Percentiles rank a stretch among this genome's conserved stretches.
Conservation (phyloP, 1,284 basidiomycete genomes). For the Rhodofomes roseus region DNA sequence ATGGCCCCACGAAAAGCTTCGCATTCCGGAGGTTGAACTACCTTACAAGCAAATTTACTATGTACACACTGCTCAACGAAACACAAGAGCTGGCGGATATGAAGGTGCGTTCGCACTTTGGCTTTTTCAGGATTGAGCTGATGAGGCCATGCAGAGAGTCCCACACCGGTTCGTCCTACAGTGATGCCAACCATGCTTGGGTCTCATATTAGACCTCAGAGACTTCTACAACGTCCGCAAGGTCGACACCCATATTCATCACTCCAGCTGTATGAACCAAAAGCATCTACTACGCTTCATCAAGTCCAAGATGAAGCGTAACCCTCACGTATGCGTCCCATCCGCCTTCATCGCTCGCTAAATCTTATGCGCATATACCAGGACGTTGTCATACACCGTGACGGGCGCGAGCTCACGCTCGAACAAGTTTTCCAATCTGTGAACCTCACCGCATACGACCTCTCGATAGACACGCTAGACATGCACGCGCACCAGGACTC, state of each 20-base stretch:
- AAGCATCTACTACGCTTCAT: constrained; percentile 99
- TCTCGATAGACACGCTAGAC: constrained; percentile 98
- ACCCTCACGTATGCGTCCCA: constrained; percentile 50
- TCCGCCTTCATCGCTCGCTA: background rate
- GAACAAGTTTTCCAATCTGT: constrained; percentile 95
- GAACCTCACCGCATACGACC: constrained; percentile 93
- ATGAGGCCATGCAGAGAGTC: constrained; percentile 45
- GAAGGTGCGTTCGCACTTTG: constrained; percentile 60
- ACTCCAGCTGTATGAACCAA: constrained; percentile 99
- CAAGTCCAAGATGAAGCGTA: constrained; percentile 93
- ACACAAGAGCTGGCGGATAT: constrained; percentile 94
- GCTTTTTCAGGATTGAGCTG: background rate
- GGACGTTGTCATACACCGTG: constrained; percentile 96
- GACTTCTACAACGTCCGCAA: constrained; percentile 99
- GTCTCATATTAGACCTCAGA: constrained; percentile 35
- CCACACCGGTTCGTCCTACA: constrained; percentile 56
- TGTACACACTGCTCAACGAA: constrained; percentile 93
- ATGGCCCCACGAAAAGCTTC: constrained; percentile 95
- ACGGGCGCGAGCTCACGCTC: constrained; percentile 87
- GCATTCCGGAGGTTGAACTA: constrained; percentile 94
- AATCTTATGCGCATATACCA: constrained; percentile 27
- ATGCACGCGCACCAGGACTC: constrained; percentile 99
- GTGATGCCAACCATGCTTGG: background rate
- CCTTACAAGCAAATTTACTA: constrained; percentile 92
- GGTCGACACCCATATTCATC: constrained; percentile 98